Percentiles rank a stretch among this genome's conserved stretches.
phyloP scores from a whole-genome alignment of 1,139 yeast genomes.

The Geotrichum klebahnii region DNA sequence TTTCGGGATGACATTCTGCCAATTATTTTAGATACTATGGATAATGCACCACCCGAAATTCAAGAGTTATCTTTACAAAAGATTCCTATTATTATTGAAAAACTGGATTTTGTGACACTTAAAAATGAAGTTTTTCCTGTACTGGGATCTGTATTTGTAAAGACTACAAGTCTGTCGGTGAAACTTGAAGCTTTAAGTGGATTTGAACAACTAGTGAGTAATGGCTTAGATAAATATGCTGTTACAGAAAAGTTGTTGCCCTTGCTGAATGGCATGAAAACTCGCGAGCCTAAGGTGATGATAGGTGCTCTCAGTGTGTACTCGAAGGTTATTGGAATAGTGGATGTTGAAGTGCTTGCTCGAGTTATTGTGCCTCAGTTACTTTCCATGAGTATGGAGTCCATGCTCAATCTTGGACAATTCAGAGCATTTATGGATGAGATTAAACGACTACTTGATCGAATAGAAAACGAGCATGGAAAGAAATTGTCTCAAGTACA shows the following conservation, averaged over 20 bases:
- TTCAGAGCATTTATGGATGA: constrained; percentile 41
- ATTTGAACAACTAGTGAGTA: constrained; percentile 57
- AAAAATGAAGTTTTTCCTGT: constrained; percentile 72
- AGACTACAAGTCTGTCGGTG: constrained; percentile 76
- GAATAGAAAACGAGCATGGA: constrained; percentile 31
- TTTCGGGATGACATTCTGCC: constrained; percentile 42
- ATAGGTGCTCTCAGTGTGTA: constrained; percentile 54
- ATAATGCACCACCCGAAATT: constrained; percentile 42
- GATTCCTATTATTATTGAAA: constrained; percentile 45
- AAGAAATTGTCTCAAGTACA: constrained; percentile 27
- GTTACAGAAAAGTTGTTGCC: constrained; percentile 77
- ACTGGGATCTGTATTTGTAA: constrained; percentile 66
- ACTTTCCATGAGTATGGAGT: constrained; percentile 47
- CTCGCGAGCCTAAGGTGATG: constrained; percentile 68
- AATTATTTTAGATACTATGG: constrained; percentile 34
- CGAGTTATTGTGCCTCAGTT: constrained; percentile 48
- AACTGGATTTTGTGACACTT: constrained; percentile 65
- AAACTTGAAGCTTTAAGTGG: constrained; percentile 67
- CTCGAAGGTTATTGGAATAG: constrained; percentile 38
- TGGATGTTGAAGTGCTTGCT: constrained; percentile 46
- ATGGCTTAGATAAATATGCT: constrained; percentile 65
- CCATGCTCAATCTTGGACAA: constrained; percentile 43
- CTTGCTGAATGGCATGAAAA: constrained; percentile 65
- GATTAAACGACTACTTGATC: constrained; percentile 36
- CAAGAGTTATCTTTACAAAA: constrained; percentile 58